Conservation (phyloP, 768 basidiomycete genomes). For the Podaxis sp. region DNA sequence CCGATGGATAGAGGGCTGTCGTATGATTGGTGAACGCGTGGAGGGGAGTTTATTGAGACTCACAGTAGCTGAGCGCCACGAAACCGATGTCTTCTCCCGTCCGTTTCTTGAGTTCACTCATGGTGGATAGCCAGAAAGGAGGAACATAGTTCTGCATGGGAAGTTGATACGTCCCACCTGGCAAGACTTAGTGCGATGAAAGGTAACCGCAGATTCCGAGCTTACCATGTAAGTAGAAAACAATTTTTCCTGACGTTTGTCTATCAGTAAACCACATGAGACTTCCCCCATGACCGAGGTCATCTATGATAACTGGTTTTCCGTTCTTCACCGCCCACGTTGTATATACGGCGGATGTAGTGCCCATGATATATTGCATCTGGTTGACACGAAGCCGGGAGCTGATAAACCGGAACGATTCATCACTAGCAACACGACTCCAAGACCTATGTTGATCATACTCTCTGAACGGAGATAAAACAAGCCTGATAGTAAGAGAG, state of each 20-base stretch:
- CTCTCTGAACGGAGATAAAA: neutral
- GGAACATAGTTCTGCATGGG: constrained; percentile 18
- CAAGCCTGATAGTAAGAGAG: neutral
- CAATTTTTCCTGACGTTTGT: constrained; percentile 24
- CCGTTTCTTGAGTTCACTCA: constrained; percentile 19
- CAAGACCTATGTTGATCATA: constrained; percentile 8
- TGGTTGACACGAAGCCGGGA: constrained; percentile 15
- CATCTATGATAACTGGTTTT: constrained; percentile 19
- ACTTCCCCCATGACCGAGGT: constrained; percentile 21
- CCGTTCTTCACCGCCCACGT: constrained; percentile 18
- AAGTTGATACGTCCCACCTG: constrained; percentile 29
- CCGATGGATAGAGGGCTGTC: constrained; percentile 29
- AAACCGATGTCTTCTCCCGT: constrained; percentile 20
- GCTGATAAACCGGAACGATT: constrained; percentile 9
- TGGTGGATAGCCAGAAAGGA: constrained; percentile 26
- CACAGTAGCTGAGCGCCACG: constrained; percentile 29
- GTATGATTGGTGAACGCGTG: neutral
- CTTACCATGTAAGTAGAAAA: constrained; percentile 29
- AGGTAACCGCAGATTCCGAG: neutral
- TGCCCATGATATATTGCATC: constrained; percentile 20
- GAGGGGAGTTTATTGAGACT: constrained; percentile 1
- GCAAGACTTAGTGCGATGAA: neutral
- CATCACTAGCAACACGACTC: constrained; percentile 5
- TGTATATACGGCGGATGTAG: constrained; percentile 18
- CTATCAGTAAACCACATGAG: constrained; percentile 29